phyloP scores from a whole-genome alignment of 1,284 basidiomycete species.

The Microbotryomycetes sp. region DNA sequence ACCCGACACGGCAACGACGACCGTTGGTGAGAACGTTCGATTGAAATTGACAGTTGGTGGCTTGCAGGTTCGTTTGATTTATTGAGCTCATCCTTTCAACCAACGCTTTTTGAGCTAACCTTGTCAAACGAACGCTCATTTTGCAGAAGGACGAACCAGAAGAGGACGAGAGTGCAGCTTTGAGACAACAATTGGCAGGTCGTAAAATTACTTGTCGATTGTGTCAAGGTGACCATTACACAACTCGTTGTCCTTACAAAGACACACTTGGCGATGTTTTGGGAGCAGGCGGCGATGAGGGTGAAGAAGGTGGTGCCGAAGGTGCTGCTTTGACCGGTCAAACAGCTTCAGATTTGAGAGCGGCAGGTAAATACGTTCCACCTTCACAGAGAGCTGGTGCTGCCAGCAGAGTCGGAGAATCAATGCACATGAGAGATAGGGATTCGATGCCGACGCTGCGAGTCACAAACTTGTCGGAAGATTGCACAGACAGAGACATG shows the following conservation, averaged over 20 bases:
- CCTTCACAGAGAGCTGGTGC: conserved; percentile 73
- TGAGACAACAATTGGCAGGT: conserved; percentile 61
- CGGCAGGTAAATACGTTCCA: conserved; percentile 80
- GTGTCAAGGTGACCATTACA: conserved; percentile 97
- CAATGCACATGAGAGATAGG: conserved; percentile 63
- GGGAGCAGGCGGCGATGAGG: conserved; percentile 55
- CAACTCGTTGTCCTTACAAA: conserved; percentile 97
- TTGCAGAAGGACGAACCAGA: conserved; percentile 56
- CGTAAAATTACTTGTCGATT: conserved; percentile 89
- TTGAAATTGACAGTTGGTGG: conserved; percentile 75
- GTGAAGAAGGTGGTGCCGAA: conserved; percentile 44
- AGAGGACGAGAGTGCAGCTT: conserved; percentile 59
- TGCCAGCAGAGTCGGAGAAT: conserved; percentile 65
- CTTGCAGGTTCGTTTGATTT: conserved; percentile 58
- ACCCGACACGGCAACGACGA: conserved; percentile 90
- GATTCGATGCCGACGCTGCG: conserved; percentile 95
- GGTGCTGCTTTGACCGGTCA: conserved; percentile 39
- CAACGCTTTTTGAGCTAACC: neutral
- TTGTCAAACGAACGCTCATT: neutral
- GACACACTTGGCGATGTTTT: conserved; percentile 67
- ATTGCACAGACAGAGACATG: conserved; percentile 90
- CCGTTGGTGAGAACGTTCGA: conserved; percentile 82
- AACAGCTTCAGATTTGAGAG: conserved; percentile 37
- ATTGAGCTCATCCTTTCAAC: too few relatives aligned
- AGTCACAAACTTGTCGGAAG: conserved; percentile 94